These are phyloP conservation scores for Trichoderma sp. DNA, from an alignment of 2,329 filamentous ascomycete genomes.

Conservation along the genomic window DNA sequence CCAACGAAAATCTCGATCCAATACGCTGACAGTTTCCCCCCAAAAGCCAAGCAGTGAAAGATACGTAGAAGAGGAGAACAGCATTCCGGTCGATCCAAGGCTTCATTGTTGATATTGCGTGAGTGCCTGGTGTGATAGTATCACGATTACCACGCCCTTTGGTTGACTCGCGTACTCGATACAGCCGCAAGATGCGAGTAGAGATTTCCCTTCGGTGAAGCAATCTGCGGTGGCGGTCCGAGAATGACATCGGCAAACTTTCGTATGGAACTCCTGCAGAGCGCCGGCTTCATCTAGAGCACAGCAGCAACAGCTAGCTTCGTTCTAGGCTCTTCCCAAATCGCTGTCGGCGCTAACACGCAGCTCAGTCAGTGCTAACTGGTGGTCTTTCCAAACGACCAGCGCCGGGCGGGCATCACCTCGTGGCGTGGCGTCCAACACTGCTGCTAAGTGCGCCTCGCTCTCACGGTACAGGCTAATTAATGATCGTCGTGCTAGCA, in stretches of 20 bases:
- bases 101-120: neutral
- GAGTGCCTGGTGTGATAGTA: neutral
- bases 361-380: slow-evolving; percentile 9
- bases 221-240: slow-evolving; percentile 14
- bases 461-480: slow-evolving; percentile 23
- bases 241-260: slow-evolving; percentile 25
- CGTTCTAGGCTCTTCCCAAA: slow-evolving; percentile 25
- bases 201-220: slow-evolving; percentile 14
- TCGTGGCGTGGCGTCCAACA: slow-evolving; percentile 24
- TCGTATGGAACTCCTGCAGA: slow-evolving; percentile 12
- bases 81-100: neutral
- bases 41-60: neutral
- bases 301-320: slow-evolving; percentile 15
- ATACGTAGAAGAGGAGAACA: neutral
- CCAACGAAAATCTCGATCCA: slow-evolving; percentile 22
- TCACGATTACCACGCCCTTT: neutral
- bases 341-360: slow-evolving; percentile 3
- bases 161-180: neutral
- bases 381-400: slow-evolving; percentile 10
- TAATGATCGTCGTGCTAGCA: slow-evolving; percentile 28
- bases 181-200: neutral
- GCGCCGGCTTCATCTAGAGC: slow-evolving; percentile 26
- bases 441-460: slow-evolving; percentile 17
- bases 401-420: slow-evolving; percentile 22
- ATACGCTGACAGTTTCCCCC: neutral